A percentile compares a stretch with the other conserved stretches of the same genome.
phyloP scores from a whole-genome alignment of 331 rosid species.

The Phaseolus coccineus region DNA sequence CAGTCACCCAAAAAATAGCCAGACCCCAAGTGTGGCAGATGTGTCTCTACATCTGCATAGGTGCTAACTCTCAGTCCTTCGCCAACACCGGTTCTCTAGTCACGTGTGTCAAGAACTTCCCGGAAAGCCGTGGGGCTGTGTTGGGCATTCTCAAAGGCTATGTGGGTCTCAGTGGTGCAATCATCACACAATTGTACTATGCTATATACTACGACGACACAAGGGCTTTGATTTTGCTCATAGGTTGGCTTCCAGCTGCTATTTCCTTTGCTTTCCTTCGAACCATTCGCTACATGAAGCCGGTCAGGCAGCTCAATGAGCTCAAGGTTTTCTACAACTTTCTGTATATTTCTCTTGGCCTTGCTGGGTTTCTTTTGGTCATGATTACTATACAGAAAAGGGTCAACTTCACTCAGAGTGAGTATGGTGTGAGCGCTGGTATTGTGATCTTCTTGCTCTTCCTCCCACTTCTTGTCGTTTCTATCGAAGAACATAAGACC shows the following conservation, averaged over 20 bases:
- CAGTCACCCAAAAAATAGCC: constrained; percentile 58
- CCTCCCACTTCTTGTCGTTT: constrained; percentile 63
- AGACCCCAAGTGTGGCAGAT: constrained; percentile 70
- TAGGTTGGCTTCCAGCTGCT: constrained; percentile 84
- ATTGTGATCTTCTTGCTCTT: constrained; percentile 62
- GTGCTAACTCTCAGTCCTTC: constrained; percentile 78
- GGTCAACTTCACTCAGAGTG: constrained; percentile 49
- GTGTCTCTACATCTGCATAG: constrained; percentile 69
- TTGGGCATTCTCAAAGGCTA: constrained; percentile 82
- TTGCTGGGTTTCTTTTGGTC: constrained; percentile 69
- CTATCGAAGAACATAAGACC: constrained; percentile 54
- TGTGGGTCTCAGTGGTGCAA: constrained; percentile 77
- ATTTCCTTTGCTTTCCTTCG: constrained; percentile 62
- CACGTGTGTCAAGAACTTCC: constrained; percentile 77
- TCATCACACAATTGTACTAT: constrained; percentile 66
- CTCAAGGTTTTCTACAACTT: constrained; percentile 65
- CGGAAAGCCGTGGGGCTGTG: constrained; percentile 68
- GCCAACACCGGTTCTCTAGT: constrained; percentile 77
- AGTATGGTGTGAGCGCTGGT: constrained; percentile 60
- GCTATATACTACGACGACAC: constrained; percentile 74
- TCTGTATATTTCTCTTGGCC: constrained; percentile 71
- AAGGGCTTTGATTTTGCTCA: constrained; percentile 62
- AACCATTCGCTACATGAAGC: constrained; percentile 63
- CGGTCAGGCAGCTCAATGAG: constrained; percentile 55
- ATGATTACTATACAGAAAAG: constrained; percentile 60